Conservation (phyloP, 495 filamentous ascomycete species). For the Staphylotrichum longicolle region DNA sequence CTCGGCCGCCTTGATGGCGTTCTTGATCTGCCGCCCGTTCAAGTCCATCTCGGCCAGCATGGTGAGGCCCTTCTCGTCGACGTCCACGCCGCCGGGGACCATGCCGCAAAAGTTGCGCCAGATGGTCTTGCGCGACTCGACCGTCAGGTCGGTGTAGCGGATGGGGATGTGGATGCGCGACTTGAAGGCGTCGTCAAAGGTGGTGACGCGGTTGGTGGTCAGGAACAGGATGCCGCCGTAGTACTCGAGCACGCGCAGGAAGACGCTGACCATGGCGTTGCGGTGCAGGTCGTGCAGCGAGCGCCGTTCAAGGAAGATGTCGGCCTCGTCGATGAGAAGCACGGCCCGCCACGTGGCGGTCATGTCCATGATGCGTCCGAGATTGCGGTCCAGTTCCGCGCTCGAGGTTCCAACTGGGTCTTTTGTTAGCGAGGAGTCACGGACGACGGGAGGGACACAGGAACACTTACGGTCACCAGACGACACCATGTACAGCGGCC, state of each 20-base stretch:
- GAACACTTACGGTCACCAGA: constrained; percentile 44
- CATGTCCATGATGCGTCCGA: constrained; percentile 52
- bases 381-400: constrained; percentile 26
- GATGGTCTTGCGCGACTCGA: constrained; percentile 35
- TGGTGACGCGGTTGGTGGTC: constrained; percentile 47
- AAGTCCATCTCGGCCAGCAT: constrained; percentile 46
- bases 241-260: constrained; percentile 49
- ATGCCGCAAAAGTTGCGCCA: constrained; percentile 48
- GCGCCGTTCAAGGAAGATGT: constrained; percentile 49
- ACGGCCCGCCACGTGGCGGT: constrained; percentile 50
- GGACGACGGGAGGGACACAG: not conserved
- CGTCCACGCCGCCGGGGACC: constrained; percentile 39
- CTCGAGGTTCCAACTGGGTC: constrained; percentile 37
- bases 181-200: constrained; percentile 46
- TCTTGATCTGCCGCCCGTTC: constrained; percentile 65
- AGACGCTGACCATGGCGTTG: constrained; percentile 48
- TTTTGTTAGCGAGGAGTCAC: not conserved
- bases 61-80: constrained; percentile 44
- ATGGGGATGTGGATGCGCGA: constrained; percentile 47
- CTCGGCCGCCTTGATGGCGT: constrained; percentile 56
- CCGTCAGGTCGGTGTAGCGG: constrained; percentile 38
- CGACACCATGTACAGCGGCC: constrained; percentile 55
- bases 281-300: constrained; percentile 42
- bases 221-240: constrained; percentile 50
- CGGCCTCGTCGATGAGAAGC: constrained; percentile 52